A percentile compares a stretch with the other conserved stretches of the same genome.
phyloP scores from a whole-genome alignment of 257 asterid species.

The Lycium barbarum region DNA sequence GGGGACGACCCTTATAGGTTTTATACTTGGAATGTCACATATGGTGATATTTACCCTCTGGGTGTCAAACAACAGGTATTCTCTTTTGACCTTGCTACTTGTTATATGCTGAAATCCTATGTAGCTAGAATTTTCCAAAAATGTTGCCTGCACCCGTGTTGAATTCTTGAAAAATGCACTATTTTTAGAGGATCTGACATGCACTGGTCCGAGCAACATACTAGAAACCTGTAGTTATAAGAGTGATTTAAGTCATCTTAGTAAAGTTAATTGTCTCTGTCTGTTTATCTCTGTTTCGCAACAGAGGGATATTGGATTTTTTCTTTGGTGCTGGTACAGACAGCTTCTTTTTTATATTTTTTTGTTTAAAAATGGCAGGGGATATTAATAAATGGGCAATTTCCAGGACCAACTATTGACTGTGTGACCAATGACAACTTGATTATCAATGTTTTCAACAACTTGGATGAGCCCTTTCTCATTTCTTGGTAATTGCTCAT shows the following conservation, averaged over 20 bases:
- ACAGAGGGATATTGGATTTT: neutral
- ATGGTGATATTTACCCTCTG: conserved; percentile 23
- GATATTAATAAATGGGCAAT: conserved; percentile 48
- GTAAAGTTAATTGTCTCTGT: neutral
- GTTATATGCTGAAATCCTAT: no score
- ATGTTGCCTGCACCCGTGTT: neutral
- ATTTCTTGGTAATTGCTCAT: conserved; percentile 39
- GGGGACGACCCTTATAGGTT: conserved; percentile 31
- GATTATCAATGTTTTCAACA: conserved; percentile 46
- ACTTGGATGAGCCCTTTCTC: conserved; percentile 48
- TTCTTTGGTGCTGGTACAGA: neutral
- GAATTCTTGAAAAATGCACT: no score
- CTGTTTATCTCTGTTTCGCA: neutral
- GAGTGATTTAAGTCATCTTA: neutral
- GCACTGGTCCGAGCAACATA: neutral
- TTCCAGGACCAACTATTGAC: conserved; percentile 44
- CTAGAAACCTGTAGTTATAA: neutral
- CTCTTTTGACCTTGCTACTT: neutral
- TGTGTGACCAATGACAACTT: conserved; percentile 49
- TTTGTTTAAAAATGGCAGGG: conserved; percentile 37
- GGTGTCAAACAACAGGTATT: conserved; percentile 28
- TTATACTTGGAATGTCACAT: conserved; percentile 24
- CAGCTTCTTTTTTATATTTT: neutral
- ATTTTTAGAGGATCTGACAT: neutral
- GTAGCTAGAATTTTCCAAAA: neutral